Percentiles rank a stretch among this genome's conserved stretches.
Conservation (phyloP, 345 rosid species). For the Dipteronia dyeriana region DNA sequence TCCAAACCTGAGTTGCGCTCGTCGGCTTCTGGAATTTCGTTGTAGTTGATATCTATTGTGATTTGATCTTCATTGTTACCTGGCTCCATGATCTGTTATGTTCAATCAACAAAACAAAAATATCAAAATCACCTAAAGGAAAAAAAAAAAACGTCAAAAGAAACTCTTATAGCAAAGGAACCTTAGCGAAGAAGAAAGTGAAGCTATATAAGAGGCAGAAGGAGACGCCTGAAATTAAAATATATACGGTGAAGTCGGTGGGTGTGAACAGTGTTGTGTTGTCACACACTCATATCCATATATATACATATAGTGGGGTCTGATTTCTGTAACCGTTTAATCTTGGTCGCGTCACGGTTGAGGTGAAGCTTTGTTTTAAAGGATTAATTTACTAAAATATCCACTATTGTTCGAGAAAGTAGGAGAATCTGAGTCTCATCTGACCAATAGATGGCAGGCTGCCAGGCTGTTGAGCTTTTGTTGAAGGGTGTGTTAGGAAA, state of each 20-base stretch:
- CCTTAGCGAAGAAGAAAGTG: conserved; percentile 9
- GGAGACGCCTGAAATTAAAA: too few species aligned
- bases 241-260: neutral
- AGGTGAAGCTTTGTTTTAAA: neutral
- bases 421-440: too few species aligned
- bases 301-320: too few species aligned
- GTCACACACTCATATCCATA: too few species aligned
- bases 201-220: too few species aligned
- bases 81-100: neutral
- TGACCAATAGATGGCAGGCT: too few species aligned
- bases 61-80: neutral
- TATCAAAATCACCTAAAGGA: too few species aligned
- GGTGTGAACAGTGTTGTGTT: neutral
- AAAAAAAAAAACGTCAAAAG: neutral
- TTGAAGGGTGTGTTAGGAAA: too few species aligned
- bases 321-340: neutral
- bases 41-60: conserved; percentile 13
- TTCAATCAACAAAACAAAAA: too few species aligned
- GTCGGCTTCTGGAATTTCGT: conserved; percentile 20
- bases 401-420: neutral
- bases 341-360: neutral
- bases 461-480: too few species aligned
- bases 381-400: neutral
- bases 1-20: conserved; percentile 17
- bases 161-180: neutral